Conservation (phyloP, 2,329 filamentous ascomycete genomes). For the Alternaria incomplexa region DNA sequence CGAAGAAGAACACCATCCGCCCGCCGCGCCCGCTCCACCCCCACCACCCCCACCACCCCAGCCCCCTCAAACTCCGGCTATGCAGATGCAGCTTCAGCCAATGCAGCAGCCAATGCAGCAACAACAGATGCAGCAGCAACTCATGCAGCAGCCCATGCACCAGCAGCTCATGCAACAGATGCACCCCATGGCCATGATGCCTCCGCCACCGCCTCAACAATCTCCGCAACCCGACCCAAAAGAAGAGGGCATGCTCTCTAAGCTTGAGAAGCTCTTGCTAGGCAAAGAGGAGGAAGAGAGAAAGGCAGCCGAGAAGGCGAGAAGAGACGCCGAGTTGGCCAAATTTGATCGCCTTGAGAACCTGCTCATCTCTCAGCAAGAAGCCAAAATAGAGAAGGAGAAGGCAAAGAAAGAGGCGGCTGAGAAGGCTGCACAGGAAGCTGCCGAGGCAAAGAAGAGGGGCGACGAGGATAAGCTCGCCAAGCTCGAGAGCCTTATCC, state of each 20-base stretch:
- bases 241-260: conserved; percentile 41
- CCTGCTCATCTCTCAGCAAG: conserved; percentile 44
- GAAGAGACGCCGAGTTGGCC: conserved; percentile 42
- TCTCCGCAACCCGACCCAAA: conserved; percentile 29
- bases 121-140: conserved; percentile 16
- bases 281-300: conserved; percentile 39
- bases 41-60: conserved; percentile 25
- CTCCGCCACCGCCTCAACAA: conserved; percentile 27
- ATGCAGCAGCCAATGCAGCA: conserved; percentile 10
- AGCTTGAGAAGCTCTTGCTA: conserved; percentile 37
- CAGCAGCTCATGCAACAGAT: conserved; percentile 11
- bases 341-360: conserved; percentile 47
- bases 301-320: conserved; percentile 33
- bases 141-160: conserved; percentile 7
- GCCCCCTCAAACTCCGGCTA: conserved; percentile 14
- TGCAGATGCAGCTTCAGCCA: conserved; percentile 11
- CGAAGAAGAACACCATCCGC: conserved; percentile 24
- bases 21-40: conserved; percentile 26
- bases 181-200: conserved; percentile 7
- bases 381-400: conserved; percentile 46
- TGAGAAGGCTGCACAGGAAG: conserved; percentile 36
- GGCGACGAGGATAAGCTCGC: conserved; percentile 44
- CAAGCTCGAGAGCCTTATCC: conserved; percentile 48
- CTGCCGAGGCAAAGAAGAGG: conserved; percentile 42
- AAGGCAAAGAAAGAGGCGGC: conserved; percentile 42